These are phyloP conservation scores for Phyllosticta citrichinensis DNA, from an alignment of 2,329 filamentous ascomycete genomes.

Conservation along the genomic window DNA sequence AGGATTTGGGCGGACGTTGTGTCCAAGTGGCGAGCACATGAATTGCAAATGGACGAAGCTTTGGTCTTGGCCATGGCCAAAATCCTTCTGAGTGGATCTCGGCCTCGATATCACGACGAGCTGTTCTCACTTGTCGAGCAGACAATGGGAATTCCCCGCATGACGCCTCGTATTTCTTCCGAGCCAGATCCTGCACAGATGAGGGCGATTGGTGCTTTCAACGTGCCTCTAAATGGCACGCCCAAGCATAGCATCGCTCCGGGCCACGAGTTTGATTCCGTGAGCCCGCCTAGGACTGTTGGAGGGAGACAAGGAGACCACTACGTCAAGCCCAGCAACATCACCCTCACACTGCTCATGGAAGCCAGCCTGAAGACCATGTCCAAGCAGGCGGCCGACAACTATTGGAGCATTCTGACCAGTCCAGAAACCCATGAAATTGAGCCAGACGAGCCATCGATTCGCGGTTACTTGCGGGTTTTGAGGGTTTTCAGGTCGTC, in stretches of 20 bases:
- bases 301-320: conserved; percentile 16
- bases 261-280: conserved; percentile 3
- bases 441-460: conserved; percentile 61
- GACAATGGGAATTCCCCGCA: conserved; percentile 64
- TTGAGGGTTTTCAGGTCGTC: conserved; percentile 59
- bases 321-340: conserved; percentile 41
- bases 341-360: conserved; percentile 59
- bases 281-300: neutral
- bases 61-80: conserved; percentile 75
- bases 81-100: conserved; percentile 56
- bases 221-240: conserved; percentile 16
- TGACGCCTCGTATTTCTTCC: conserved; percentile 30
- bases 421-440: conserved; percentile 44
- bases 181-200: conserved; percentile 10
- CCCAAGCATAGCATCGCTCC: neutral
- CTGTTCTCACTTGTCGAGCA: conserved; percentile 69
- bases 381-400: conserved; percentile 51
- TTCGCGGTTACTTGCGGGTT: conserved; percentile 56
- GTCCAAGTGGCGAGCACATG: conserved; percentile 61
- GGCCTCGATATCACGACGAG: conserved; percentile 55
- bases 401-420: conserved; percentile 72
- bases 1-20: conserved; percentile 74
- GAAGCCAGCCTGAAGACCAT: conserved; percentile 52
- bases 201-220: neutral
- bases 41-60: conserved; percentile 63